phyloP scores from a whole-genome alignment of 805 yeast genomes.

The Sugiyamaella lignohabitans region DNA sequence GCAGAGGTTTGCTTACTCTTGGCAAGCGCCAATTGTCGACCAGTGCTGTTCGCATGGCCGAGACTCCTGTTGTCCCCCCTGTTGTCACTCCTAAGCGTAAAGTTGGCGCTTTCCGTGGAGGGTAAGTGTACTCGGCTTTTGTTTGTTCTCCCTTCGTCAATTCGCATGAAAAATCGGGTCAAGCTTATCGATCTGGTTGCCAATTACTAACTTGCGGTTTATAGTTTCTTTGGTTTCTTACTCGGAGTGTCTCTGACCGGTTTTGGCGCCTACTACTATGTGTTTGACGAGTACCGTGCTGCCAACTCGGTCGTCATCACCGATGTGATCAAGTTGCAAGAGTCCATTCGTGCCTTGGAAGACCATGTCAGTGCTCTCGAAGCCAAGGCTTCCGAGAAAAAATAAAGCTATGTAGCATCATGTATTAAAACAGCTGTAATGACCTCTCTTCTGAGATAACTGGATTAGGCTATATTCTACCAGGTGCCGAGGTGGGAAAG shows the following conservation, averaged over 20 bases:
- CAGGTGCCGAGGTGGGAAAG: no score
- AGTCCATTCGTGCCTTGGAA: conserved; percentile 60
- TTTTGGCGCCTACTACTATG: conserved; percentile 66
- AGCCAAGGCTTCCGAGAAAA: conserved; percentile 2
- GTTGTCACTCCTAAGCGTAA: conserved; percentile 15
- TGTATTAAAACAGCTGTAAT: background rate
- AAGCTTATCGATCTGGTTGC: background rate
- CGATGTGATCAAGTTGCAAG: conserved; percentile 66
- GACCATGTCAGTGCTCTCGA: conserved; percentile 45
- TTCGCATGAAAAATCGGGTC: background rate
- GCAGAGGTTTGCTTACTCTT: background rate
- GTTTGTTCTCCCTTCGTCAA: background rate
- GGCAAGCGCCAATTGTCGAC: background rate
- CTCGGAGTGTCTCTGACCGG: conserved; percentile 73
- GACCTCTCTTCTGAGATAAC: background rate
- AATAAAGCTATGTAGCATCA: no score
- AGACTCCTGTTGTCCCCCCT: conserved; percentile 7
- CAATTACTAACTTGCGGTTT: conserved; percentile 1
- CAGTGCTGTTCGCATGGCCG: background rate
- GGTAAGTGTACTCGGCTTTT: conserved; percentile 24
- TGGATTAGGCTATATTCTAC: no score
- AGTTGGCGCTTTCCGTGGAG: conserved; percentile 41
- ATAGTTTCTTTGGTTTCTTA: conserved; percentile 63
- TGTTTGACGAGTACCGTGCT: conserved; percentile 68
- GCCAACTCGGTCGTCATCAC: conserved; percentile 67